Percentiles rank a stretch among this genome's conserved stretches.
phyloP scores from a whole-genome alignment of 176 grass and related monocot species.

The Chloris gayana region DNA sequence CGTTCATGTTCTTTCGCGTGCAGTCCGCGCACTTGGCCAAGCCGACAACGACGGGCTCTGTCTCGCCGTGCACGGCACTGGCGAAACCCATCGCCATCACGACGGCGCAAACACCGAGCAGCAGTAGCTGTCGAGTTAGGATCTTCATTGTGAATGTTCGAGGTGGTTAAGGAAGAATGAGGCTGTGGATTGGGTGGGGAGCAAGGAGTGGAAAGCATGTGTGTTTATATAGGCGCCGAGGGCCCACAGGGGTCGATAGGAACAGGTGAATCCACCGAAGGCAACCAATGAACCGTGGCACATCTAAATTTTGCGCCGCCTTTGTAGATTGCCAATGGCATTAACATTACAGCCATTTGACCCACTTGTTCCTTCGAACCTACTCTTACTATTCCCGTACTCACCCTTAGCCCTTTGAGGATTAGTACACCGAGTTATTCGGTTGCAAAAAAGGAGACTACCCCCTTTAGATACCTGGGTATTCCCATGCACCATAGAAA shows the following conservation, averaged over 20 bases:
- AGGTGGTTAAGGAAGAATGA: background rate
- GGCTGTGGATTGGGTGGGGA: slow-evolving; percentile 24
- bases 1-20: slow-evolving; percentile 48
- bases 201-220: background rate
- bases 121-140: slow-evolving; percentile 11
- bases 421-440: too few relatives aligned
- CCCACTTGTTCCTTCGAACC: slow-evolving; percentile 19
- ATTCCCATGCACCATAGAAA: too few relatives aligned
- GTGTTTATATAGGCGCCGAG: slow-evolving; percentile 36
- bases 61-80: background rate
- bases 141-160: slow-evolving; percentile 29
- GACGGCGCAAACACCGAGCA: slow-evolving; percentile 12
- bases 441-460: too few relatives aligned
- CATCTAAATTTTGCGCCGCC: slow-evolving; percentile 33
- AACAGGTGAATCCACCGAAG: slow-evolving; percentile 15
- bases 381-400: slow-evolving; percentile 25
- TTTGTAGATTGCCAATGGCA: slow-evolving; percentile 24
- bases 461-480: too few relatives aligned
- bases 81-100: slow-evolving; percentile 26
- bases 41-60: slow-evolving; percentile 46
- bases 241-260: background rate
- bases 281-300: background rate
- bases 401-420: background rate
- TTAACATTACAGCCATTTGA: background rate
- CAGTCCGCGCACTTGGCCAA: slow-evolving; percentile 49